Evolutionary conservation across 768 basidiomycete genomes (phyloP), one percentile per base, ranked within the genome.

Genomic region (Leccinum variicolor): DNA sequence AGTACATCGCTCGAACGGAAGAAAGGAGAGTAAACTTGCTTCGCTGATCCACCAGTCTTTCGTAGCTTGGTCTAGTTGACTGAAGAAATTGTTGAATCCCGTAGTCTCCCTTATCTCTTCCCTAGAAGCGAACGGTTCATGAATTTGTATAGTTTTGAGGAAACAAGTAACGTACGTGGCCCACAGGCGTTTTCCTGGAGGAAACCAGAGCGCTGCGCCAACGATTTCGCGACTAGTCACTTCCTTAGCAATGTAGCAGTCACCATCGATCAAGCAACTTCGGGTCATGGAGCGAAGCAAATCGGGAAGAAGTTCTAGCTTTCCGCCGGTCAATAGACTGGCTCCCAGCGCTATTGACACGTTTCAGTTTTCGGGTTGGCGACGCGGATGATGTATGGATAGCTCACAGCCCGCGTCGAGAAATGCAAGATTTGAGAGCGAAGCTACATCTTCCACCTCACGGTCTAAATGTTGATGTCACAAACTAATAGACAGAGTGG

Each of bases 41-140:
- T 57, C 56, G 1, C 47, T 47, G 11, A 47, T 7, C 56, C 56
- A 57, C 56, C 56, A 57, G 17, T 57, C 43, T 7, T 57, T 34
- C 3, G 56, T 9, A 4, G 50, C 50, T 23, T 34, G 43, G 34
- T 53, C 56, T 4, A 57, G 33, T 29, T 53, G 45, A 17, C 5
- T 17, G 21, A 52, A 53, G 45, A 57, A 57, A 8, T 8, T 5
- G 26, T 47, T 17, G 50, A 57, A 53, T 6, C 50, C 56, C 4
- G 43, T 29, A 11, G n/a, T 19, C 5, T n/a, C n/a, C 26, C 56
- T 33, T 10, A 14, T 15, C 56, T 33, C 31, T 11, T 33, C 31
- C 31, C 31, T 33, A 33, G 31, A 29, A 29, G 8, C 28, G 28
- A 29, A 33, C 11, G 31, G 9, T 11, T 33, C 11, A 33, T 8